Evolutionary conservation across 306 rosid genomes (phyloP), one percentile per base, ranked within the genome.

Genomic region (Lathyrus aphaca): DNA sequence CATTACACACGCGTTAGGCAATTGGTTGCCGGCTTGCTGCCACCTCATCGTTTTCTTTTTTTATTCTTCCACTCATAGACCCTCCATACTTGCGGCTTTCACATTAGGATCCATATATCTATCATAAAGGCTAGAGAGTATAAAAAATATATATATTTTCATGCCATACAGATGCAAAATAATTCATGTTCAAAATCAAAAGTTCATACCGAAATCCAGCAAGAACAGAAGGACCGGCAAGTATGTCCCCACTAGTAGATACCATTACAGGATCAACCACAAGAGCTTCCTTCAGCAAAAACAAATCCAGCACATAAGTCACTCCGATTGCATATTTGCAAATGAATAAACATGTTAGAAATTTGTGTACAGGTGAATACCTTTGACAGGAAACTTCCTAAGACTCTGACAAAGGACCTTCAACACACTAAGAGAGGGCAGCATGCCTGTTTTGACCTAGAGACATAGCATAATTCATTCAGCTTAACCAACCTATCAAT

Each of bases 181-280:
- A 49, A 49, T 68, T 53, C 57, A 79, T 32, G 74, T 60, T 39
- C 14, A 66, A 67, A 15, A 60, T 35, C 39, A 35, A 35, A 17
- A 9, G 19, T 43, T 55, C 85, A n/a, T 78, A 93, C 98, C 91
- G 74, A 51, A 90, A 86, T 63, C 80, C 90, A 15, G 82, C 66
- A 63, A 93, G 81, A 77, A 85, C 84, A 40, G 97, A 80, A 38
- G 91, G 91, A 72, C 83, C 90, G 42, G 89, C 82, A 64, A 93
- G 86, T 38, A 85, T 79, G 77, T 90, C 96, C 68, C 97, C 97
- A 73, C 96, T 90, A 40, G 98, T 88, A 74, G 97, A 93, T 77
- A 88, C 86, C 98, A 90, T 88, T 57, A 93, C 97, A 53, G 98
- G 98, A 83, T 93, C 98, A 82, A 93, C 91, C 74, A 93, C 98